Evolutionary conservation across 768 basidiomycete genomes (phyloP).

Genomic region (Leccinum variicolor): DNA sequence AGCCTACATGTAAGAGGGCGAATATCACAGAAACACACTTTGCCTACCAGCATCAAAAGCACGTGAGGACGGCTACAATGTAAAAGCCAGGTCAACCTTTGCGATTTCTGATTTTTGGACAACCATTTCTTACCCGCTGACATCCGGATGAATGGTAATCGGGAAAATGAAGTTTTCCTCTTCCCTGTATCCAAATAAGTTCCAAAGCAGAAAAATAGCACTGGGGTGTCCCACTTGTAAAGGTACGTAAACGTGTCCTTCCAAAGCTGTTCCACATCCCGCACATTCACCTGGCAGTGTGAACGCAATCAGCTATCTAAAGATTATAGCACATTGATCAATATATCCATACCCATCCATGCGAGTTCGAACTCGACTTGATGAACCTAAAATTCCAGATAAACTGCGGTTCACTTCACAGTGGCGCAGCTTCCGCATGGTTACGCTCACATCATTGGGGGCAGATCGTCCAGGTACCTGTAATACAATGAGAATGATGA

Average conservation of each 20-base stretch:
- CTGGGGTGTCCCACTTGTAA: conserved; percentile 41
- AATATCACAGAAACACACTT: background rate
- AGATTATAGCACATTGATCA: background rate
- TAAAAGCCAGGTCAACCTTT: conserved; percentile 1
- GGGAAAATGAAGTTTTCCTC: conserved; percentile 70
- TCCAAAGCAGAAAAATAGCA: background rate
- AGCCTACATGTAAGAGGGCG: background rate
- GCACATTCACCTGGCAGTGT: conserved; percentile 51
- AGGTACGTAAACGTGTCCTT: conserved; percentile 71
- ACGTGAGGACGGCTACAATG: conserved; percentile 58
- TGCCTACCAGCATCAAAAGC: conserved; percentile 62
- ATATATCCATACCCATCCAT: conserved; percentile 54
- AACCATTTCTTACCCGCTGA: conserved; percentile 50
- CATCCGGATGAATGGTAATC: conserved; percentile 77
- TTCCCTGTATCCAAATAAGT: conserved; percentile 38
- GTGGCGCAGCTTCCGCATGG: background rate
- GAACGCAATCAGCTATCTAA: background rate
- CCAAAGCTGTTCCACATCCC: conserved; percentile 71
- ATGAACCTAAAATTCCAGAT: conserved; percentile 51
- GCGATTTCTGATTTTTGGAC: background rate
- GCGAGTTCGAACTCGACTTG: conserved; percentile 62
- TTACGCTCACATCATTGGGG: conserved; percentile 60
- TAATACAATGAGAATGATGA: background rate
- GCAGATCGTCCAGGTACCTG: conserved; percentile 70
- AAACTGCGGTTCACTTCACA: background rate